phyloP scores from a whole-genome alignment of 176 grass and related monocot species.

The Thalia dealbata region DNA sequence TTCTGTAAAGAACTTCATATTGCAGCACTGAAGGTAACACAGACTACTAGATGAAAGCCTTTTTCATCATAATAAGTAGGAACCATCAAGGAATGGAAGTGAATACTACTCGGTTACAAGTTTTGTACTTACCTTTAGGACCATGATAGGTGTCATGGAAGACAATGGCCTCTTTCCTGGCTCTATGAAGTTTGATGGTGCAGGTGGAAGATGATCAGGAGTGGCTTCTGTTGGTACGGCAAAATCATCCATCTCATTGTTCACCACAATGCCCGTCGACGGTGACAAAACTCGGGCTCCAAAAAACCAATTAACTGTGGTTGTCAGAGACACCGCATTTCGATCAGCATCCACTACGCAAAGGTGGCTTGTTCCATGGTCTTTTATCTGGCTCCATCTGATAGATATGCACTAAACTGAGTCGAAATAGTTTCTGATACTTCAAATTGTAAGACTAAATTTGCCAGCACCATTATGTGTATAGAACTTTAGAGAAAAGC shows the following conservation, averaged over 20 bases:
- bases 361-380: slow-evolving; percentile 72
- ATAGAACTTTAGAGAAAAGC: no score
- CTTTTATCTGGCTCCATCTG: slow-evolving; percentile 70
- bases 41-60: no score
- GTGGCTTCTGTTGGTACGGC: slow-evolving; percentile 36
- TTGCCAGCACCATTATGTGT: no score
- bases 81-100: no score
- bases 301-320: slow-evolving; percentile 60
- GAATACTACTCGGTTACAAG: no score
- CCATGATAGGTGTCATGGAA: slow-evolving; percentile 72
- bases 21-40: no score
- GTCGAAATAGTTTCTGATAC: not conserved
- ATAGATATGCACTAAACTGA: slow-evolving; percentile 6
- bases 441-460: not conserved
- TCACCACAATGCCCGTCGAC: slow-evolving; percentile 77
- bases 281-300: slow-evolving; percentile 55
- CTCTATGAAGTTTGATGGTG: slow-evolving; percentile 77
- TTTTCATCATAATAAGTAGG: no score
- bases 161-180: slow-evolving; percentile 59
- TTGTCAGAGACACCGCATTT: slow-evolving; percentile 74
- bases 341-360: slow-evolving; percentile 73
- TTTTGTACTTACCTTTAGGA: slow-evolving; percentile 41
- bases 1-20: no score
- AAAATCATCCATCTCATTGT: slow-evolving; percentile 98
- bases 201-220: slow-evolving; percentile 56